Conservation (phyloP, 225 moss, liverwort and hornwort genomes). For the Polytrichum formosum region DNA sequence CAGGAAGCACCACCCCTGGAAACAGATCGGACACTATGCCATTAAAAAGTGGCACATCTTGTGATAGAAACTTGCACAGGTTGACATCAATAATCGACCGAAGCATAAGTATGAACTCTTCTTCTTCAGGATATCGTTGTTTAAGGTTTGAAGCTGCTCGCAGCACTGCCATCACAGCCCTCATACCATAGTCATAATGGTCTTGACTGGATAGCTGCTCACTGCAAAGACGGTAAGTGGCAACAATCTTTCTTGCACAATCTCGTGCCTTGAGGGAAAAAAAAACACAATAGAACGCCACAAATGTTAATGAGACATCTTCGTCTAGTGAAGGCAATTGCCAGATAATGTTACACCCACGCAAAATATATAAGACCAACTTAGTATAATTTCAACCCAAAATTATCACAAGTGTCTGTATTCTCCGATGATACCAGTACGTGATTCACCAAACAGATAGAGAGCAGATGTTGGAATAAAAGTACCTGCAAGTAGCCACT, state of each 20-base stretch:
- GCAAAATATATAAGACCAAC: too few species aligned
- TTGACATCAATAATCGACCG: constrained; percentile 88
- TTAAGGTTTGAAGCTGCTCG: constrained; percentile 83
- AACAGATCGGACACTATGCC: constrained; percentile 89
- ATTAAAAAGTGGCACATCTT: constrained; percentile 85
- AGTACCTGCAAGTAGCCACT: constrained; percentile 75
- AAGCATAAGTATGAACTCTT: constrained; percentile 84
- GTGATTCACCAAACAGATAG: not conserved
- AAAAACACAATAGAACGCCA: not conserved
- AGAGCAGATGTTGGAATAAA: not conserved
- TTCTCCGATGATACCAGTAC: too few species aligned
- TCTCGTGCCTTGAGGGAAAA: constrained; percentile 54
- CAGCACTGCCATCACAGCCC: constrained; percentile 79
- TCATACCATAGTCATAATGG: constrained; percentile 96
- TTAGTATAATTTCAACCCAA: too few species aligned
- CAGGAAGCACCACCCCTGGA: constrained; percentile 68
- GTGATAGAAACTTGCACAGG: constrained; percentile 79
- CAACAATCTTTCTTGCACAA: constrained; percentile 84
- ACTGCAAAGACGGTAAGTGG: constrained; percentile 84
- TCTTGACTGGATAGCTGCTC: constrained; percentile 93
- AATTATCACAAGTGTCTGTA: too few species aligned
- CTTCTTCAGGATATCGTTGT: constrained; percentile 75
- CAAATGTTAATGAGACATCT: too few species aligned
- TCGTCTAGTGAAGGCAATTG: too few species aligned
- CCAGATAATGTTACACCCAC: too few species aligned